A percentile compares a stretch with the other conserved stretches of the same genome.
phyloP scores from a whole-genome alignment of 2,329 filamentous ascomycete genomes.

The Chlorencoelia australis region DNA sequence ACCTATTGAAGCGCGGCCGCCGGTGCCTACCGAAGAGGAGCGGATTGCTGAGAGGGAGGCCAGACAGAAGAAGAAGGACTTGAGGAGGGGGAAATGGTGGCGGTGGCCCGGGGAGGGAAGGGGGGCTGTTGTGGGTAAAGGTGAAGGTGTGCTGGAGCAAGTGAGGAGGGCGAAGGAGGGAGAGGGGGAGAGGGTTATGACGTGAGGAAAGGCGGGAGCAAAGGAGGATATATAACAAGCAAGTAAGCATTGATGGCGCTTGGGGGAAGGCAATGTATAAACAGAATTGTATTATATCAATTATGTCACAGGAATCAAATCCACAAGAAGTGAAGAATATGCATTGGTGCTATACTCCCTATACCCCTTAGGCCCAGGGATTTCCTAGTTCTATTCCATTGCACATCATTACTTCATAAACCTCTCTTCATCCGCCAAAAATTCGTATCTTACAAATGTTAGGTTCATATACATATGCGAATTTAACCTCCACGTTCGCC shows the following conservation, averaged over 20 bases:
- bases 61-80: slow-evolving; percentile 47
- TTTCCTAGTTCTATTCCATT: no score
- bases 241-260: slow-evolving; percentile 5
- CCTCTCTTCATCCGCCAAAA: no score
- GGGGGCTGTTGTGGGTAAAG: slow-evolving; percentile 2
- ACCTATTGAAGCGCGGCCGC: slow-evolving; percentile 52
- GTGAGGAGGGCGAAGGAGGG: slow-evolving; percentile 14
- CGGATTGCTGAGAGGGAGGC: slow-evolving; percentile 43
- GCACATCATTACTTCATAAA: no score
- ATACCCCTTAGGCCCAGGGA: no score
- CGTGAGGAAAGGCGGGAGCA: background rate
- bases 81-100: slow-evolving; percentile 31
- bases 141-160: slow-evolving; percentile 1
- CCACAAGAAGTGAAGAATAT: background rate
- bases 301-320: background rate
- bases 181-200: background rate
- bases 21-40: slow-evolving; percentile 55
- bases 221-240: background rate
- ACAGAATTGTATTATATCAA: slow-evolving; percentile 4
- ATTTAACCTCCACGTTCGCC: slow-evolving; percentile 74
- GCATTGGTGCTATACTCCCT: no score
- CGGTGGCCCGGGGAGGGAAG: slow-evolving; percentile 9
- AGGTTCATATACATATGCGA: slow-evolving; percentile 1
- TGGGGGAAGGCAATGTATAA: slow-evolving; percentile 3
- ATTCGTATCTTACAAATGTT: no score